Evolutionary conservation across 495 filamentous ascomycete species (phyloP).

Genomic region (Penicillium riverlandense): DNA sequence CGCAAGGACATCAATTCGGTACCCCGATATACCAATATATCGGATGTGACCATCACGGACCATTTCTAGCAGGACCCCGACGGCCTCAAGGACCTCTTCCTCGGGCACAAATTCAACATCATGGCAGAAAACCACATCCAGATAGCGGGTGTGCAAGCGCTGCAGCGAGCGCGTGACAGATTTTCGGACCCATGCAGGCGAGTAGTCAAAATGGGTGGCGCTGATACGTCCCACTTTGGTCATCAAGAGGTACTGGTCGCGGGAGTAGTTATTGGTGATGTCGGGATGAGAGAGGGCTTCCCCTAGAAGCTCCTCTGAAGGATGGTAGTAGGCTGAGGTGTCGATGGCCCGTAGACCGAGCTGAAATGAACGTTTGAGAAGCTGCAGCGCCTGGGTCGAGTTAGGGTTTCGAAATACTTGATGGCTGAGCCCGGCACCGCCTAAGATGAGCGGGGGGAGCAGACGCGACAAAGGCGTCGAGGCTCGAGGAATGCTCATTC

Average conservation of each 20-base stretch:
- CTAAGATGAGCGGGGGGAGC: conserved; percentile 53
- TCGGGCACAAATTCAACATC: conserved; percentile 55
- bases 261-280: conserved; percentile 41
- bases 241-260: conserved; percentile 45
- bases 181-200: conserved; percentile 40
- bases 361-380: conserved; percentile 64
- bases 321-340: conserved; percentile 89
- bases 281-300: conserved; percentile 54
- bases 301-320: conserved; percentile 72
- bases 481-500: conserved; percentile 3
- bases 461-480: conserved; percentile 6
- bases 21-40: conserved; percentile 83
- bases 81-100: conserved; percentile 44
- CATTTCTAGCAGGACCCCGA: conserved; percentile 59
- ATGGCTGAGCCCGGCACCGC: conserved; percentile 80
- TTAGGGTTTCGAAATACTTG: conserved; percentile 69
- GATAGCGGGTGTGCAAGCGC: conserved; percentile 44
- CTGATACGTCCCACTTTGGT: conserved; percentile 55
- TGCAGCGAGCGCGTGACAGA: conserved; percentile 44
- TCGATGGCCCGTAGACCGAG: conserved; percentile 74
- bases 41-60: conserved; percentile 54
- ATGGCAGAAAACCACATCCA: conserved; percentile 61
- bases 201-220: conserved; percentile 49
- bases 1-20: conserved; percentile 60
- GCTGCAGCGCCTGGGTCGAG: conserved; percentile 56